phyloP scores from a whole-genome alignment of 2,329 filamentous ascomycete species.

The Acarospora socialis region DNA sequence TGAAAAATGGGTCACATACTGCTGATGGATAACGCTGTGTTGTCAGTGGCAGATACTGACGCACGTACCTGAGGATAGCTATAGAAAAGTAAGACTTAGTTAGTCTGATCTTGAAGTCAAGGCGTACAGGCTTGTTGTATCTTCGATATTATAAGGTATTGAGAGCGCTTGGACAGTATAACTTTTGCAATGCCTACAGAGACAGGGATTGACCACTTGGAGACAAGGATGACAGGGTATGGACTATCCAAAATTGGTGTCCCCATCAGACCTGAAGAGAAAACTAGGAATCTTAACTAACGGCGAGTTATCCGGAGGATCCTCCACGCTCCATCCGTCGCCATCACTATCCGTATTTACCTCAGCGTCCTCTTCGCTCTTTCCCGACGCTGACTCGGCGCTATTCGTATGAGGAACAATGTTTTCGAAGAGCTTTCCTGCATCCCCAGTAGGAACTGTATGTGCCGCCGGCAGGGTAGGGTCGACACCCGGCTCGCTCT shows the following conservation, averaged over 20 bases:
- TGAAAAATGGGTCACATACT: conserved; percentile 26
- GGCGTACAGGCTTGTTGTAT: too few species aligned
- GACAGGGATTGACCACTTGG: too few species aligned
- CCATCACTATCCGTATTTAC: not conserved
- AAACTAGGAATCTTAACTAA: conserved; percentile 5
- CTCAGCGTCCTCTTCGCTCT: conserved; percentile 8
- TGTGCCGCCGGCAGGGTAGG: not conserved
- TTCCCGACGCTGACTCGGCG: conserved; percentile 8
- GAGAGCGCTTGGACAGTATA: too few species aligned
- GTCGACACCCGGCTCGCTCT: not conserved
- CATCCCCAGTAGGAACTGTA: not conserved
- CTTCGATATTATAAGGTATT: too few species aligned
- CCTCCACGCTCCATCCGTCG: conserved; percentile 23
- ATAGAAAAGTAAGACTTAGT: conserved; percentile 13
- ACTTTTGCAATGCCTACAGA: too few species aligned
- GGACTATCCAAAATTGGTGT: not conserved
- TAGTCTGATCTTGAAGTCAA: too few species aligned
- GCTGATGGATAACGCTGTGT: conserved; percentile 66
- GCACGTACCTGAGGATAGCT: conserved; percentile 63
- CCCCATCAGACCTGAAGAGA: not conserved
- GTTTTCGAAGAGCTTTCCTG: not conserved
- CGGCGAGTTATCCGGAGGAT: conserved; percentile 54
- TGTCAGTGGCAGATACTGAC: conserved; percentile 61
- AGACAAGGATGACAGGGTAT: too few species aligned
- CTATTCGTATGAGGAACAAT: conserved; percentile 1